Evolutionary conservation across 768 basidiomycete species (phyloP), one percentile per base, ranked within the genome.

Genomic region (Floccularia luteovirens): DNA sequence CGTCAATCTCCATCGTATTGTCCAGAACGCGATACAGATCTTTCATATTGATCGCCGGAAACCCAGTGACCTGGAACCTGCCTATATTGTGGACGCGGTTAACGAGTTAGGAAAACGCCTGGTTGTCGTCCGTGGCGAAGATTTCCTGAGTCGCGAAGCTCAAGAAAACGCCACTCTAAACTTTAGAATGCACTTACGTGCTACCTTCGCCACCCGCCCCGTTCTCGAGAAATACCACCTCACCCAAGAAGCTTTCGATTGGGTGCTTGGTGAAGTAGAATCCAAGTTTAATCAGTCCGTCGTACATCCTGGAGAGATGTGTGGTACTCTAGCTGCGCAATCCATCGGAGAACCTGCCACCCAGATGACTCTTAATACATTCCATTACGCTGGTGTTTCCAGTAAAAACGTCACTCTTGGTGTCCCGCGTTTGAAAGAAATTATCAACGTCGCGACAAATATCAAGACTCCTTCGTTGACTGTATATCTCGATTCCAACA

Each of bases 331-430:
- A 16, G 86, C 94, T 25, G 96, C 96, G 0, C 96, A 99, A 65
- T 98, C 96, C 0, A 99, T 98, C 48, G 96, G 96, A 61, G 96
- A 98, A 69, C 96, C 96, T 0, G 96, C 96, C 3, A 99, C 96
- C 0, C 96, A 99, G 65, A 98, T 99, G 96, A 98, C 96, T 4
- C 63, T 99, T 43, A 99, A 99, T 61, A 98, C 94, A 0, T 99
- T 98, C 88, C 96, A 99, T 64, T 98, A 97, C 59, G 96, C 96
- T 45, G 96, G 96, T 82, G 96, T 99, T 19, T 94, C 96, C n/a
- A 91, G 88, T 55, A 98, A 98, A 67, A 97, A 96, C 63, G 96
- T 99, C 36, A 99, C 96, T 0, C 89, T 98, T 43, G 96, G 96
- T 82, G 96, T 99, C 1, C 96, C 96, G 2, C 93, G 96, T 62